Evolutionary conservation across 202 grass and related monocot genomes (phyloP).

Genomic region (Eragrostis tef): DNA sequence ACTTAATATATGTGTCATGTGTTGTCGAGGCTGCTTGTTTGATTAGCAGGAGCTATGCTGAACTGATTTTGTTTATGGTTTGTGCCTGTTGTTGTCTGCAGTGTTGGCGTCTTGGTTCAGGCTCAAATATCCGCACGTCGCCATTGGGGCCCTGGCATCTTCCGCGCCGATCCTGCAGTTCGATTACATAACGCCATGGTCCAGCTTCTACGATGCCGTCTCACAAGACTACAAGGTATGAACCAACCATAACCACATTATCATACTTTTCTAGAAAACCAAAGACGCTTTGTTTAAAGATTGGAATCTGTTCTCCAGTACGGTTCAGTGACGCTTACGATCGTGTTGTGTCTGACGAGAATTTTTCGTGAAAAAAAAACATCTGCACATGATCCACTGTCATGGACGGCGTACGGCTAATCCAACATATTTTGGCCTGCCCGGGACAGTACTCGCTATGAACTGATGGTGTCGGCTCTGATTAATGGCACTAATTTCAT

Average conservation of each 20-base stretch:
- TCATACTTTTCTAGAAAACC: neutral
- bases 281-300: neutral
- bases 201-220: slow-evolving; percentile 81
- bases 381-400: neutral
- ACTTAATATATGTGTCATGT: neutral
- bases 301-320: neutral
- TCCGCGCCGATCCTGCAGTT: slow-evolving; percentile 94
- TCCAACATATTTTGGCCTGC: neutral
- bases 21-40: neutral
- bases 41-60: neutral
- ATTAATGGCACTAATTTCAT: neutral
- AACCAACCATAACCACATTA: neutral
- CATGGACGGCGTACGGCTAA: slow-evolving; percentile 5
- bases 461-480: neutral
- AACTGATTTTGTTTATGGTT: slow-evolving; percentile 15
- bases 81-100: slow-evolving; percentile 31
- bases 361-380: slow-evolving; percentile 8
- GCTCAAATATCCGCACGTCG: slow-evolving; percentile 88
- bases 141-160: slow-evolving; percentile 82
- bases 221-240: slow-evolving; percentile 83
- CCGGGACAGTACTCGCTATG: neutral
- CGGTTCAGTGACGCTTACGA: neutral
- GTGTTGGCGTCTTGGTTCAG: slow-evolving; percentile 97
- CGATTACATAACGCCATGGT: slow-evolving; percentile 74
- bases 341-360: neutral